Conservation (phyloP, 139 green algal genomes). For the Coccomyxa sp. region DNA sequence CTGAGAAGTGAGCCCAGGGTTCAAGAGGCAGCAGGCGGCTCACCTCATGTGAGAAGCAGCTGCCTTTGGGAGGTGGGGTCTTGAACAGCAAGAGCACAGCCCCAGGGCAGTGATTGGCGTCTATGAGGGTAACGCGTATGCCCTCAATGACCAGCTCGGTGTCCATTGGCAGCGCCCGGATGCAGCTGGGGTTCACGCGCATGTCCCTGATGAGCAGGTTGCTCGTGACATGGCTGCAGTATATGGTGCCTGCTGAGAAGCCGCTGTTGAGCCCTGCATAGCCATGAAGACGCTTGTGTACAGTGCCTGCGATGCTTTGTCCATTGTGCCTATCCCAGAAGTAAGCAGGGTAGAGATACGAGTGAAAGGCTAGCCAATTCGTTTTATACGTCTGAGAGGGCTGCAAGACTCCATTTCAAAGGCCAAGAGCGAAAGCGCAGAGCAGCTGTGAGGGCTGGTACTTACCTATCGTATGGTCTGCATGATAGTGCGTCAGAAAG, state of each 20-base stretch:
- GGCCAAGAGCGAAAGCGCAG: no score
- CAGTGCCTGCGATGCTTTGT: neutral
- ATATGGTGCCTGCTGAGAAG: constrained; percentile 53
- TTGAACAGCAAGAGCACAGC: constrained; percentile 70
- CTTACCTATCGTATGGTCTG: constrained; percentile 65
- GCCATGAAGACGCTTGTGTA: no score
- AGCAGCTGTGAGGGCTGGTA: no score
- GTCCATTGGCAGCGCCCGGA: constrained; percentile 34
- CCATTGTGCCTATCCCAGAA: neutral
- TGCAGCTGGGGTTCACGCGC: constrained; percentile 20
- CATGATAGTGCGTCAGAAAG: constrained; percentile 78
- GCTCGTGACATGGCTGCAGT: constrained; percentile 52
- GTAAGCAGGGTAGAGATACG: no score
- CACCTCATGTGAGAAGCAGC: neutral
- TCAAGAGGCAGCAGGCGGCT: no score
- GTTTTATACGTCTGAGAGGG: no score
- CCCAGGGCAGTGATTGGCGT: constrained; percentile 80
- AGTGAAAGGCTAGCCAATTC: no score
- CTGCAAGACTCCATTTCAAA: no score
- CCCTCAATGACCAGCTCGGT: constrained; percentile 29
- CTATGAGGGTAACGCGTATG: constrained; percentile 53
- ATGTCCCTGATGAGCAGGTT: constrained; percentile 48
- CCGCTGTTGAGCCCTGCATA: constrained; percentile 34
- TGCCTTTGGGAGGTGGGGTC: constrained; percentile 18
- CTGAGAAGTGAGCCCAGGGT: no score